Percentiles rank a stretch among this genome's conserved stretches.
Conservation (phyloP, 306 rosid genomes). For the Castanopsis chinensis region DNA sequence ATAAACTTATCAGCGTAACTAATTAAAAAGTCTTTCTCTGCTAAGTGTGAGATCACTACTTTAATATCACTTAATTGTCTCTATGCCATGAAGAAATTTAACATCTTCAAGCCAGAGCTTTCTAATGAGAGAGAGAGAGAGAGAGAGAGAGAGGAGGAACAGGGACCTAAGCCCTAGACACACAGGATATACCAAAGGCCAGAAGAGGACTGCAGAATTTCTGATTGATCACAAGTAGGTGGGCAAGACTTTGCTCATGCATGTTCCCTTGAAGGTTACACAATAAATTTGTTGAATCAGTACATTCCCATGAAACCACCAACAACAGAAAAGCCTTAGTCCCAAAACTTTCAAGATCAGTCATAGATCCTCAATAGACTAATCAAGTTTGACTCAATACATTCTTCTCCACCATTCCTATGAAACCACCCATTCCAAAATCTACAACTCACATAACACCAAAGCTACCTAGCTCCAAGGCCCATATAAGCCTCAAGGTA, state of each 20-base stretch:
- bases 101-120: background rate
- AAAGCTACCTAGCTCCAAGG: background rate
- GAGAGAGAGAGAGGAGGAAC: background rate
- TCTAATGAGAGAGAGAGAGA: background rate
- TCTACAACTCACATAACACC: background rate
- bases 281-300: background rate
- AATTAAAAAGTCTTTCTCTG: background rate
- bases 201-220: background rate
- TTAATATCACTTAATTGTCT: background rate
- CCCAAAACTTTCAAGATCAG: too few species aligned
- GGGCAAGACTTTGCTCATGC: background rate
- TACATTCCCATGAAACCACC: background rate
- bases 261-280: background rate
- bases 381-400: too few species aligned
- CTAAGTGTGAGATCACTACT: background rate
- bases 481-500: background rate
- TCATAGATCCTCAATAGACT: too few species aligned
- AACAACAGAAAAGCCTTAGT: too few species aligned
- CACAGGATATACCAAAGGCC: background rate
- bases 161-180: background rate
- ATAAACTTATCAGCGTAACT: background rate
- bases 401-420: background rate
- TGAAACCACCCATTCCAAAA: background rate
- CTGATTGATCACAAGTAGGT: background rate
- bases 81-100: background rate